phyloP scores from a whole-genome alignment of 2,329 filamentous ascomycete genomes.

The Septoria petroselini region DNA sequence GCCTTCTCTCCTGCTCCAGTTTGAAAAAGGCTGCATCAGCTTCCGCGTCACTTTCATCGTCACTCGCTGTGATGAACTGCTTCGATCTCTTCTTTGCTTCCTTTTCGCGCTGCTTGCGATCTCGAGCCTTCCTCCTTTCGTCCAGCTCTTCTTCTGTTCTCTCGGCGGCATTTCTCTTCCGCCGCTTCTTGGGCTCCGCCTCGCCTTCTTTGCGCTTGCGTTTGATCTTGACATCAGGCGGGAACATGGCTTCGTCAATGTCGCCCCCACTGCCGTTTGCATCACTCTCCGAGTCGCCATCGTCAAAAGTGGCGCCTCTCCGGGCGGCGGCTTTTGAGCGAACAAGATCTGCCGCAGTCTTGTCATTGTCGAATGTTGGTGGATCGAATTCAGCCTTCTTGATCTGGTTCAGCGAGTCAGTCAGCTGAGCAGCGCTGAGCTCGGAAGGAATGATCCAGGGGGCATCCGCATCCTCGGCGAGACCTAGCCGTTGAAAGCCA shows the following conservation, averaged over 20 bases:
- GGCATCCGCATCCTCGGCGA: conserved; percentile 70
- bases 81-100: conserved; percentile 77
- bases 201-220: conserved; percentile 22
- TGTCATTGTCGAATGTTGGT: conserved; percentile 71
- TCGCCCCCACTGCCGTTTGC: conserved; percentile 25
- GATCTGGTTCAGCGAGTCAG: conserved; percentile 68
- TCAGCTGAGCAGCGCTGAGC: conserved; percentile 62
- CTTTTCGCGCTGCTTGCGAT: conserved; percentile 72
- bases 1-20: conserved; percentile 65
- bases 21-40: conserved; percentile 72
- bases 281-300: conserved; percentile 53
- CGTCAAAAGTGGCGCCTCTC: conserved; percentile 57
- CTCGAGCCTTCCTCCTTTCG: conserved; percentile 59
- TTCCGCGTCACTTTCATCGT: conserved; percentile 84
- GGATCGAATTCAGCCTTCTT: conserved; percentile 76
- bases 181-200: conserved; percentile 55
- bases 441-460: conserved; percentile 72
- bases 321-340: conserved; percentile 60
- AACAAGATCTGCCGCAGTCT: conserved; percentile 73
- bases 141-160: conserved; percentile 60
- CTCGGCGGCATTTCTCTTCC: conserved; percentile 53
- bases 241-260: conserved; percentile 32
- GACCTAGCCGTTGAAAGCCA: conserved; percentile 63
- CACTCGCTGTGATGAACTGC: conserved; percentile 74
- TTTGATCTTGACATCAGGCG: conserved; percentile 34